These are phyloP conservation scores for Solanum okadae DNA, from an alignment of 257 asterid species.

Conservation along the genomic window DNA sequence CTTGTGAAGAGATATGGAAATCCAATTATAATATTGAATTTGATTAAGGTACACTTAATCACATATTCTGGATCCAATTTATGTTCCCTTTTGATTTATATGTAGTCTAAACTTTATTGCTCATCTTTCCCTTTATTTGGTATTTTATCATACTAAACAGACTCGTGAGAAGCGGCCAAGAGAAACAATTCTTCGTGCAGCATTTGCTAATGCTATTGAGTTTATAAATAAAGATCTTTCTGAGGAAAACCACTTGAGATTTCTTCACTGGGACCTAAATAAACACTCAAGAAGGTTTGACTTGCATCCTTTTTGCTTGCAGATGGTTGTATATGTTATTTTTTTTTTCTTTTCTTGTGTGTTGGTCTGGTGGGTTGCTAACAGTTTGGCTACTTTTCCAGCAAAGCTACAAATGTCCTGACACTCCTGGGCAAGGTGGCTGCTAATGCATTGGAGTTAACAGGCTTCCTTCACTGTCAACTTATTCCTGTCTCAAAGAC, in stretches of 20 bases:
- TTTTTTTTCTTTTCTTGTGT: neutral
- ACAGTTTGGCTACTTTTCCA: constrained; percentile 11
- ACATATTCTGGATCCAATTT: neutral
- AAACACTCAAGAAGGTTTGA: constrained; percentile 63
- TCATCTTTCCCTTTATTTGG: neutral
- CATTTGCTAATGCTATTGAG: constrained; percentile 80
- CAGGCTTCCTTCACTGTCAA: constrained; percentile 67
- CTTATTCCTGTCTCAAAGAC: constrained; percentile 39
- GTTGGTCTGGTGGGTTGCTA: neutral
- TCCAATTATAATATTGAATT: constrained; percentile 80
- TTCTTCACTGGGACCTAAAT: constrained; percentile 94
- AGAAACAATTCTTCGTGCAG: constrained; percentile 75
- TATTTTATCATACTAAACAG: constrained; percentile 26
- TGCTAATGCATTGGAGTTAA: constrained; percentile 56
- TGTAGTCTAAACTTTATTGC: neutral
- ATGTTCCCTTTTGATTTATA: constrained; percentile 1
- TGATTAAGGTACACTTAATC: constrained; percentile 63
- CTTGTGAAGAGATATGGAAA: constrained; percentile 86
- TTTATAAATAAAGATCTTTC: constrained; percentile 57
- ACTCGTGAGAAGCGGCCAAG: constrained; percentile 92
- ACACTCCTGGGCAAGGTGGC: constrained; percentile 63
- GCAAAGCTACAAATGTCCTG: constrained; percentile 63
- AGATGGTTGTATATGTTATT: neutral
- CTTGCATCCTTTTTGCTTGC: neutral
- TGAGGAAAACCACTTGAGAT: constrained; percentile 61